Evolutionary conservation across 164 flowering plant species (phyloP), one percentile per base, ranked within the genome.

Genomic region (Brasenia schreberi): DNA sequence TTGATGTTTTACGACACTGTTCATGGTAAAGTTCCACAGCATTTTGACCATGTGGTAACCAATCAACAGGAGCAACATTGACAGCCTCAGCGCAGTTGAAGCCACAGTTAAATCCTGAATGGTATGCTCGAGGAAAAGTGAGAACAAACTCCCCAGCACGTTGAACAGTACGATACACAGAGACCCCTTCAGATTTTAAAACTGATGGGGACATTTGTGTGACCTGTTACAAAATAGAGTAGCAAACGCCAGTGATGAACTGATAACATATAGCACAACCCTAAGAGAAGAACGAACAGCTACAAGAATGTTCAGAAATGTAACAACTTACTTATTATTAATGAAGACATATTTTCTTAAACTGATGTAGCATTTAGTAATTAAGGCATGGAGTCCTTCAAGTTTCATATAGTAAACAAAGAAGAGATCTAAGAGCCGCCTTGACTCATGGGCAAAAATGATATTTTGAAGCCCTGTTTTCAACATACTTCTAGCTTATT

Each of bases 71-170:
- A 7, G 92, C 95, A 58, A 88, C 89, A 79, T 88, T 88, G 43
- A 88, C 95, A 23, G 95, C 95, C 79, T 88, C 95, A 0, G 95
- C 95, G 76, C 91, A 88, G 75, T 88, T 88, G 72, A 86, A 86
- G 33, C 95, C 95, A 75, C 95, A 86, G 72, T 88, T 88, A 70
- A 88, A 86, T 58, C 95, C 95, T 43, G 88, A 60, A 69, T 88
- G 95, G 70, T 88, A 88, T 70, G 95, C 95, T 74, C 91, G 82
- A 42, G 95, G 92, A 52, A 88, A 88, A 43, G 95, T 88, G 56
- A 88, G 83, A 76, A 88, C 87, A 78, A 88, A 88, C 78, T 88
- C 95, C 69, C 91, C 84, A 59, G 87, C 72, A 65, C 76, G 79
- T 74, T 88, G 95, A 56, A 81, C 80, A 39, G 67, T 85, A 19